phyloP scores from a whole-genome alignment of 2,329 filamentous ascomycete species.

The Beauveria varroae region DNA sequence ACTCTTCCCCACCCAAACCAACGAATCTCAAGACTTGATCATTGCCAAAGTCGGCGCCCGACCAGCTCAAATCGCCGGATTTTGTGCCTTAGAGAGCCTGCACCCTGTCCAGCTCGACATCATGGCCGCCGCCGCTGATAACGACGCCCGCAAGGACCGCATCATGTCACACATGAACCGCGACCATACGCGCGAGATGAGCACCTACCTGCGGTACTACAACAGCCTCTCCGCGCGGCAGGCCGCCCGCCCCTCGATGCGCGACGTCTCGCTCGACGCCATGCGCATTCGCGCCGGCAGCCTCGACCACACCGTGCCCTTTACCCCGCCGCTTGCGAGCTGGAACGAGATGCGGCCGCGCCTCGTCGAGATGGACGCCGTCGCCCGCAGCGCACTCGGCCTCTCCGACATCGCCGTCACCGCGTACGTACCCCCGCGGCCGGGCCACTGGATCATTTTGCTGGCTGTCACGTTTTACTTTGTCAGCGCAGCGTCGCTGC shows the following conservation, averaged over 20 bases:
- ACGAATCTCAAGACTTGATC: too few species aligned
- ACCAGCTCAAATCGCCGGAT: background rate
- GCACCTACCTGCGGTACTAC: slow-evolving; percentile 71
- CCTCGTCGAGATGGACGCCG: slow-evolving; percentile 62
- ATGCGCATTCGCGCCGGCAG: slow-evolving; percentile 18
- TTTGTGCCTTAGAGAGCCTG: too few species aligned
- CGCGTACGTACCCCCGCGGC: slow-evolving; percentile 32
- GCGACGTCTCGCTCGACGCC: slow-evolving; percentile 11
- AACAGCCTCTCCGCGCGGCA: slow-evolving; percentile 46
- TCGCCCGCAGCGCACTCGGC: slow-evolving; percentile 50
- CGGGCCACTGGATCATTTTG: slow-evolving; percentile 46
- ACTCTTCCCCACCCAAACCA: too few species aligned
- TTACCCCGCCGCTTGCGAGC: slow-evolving; percentile 63
- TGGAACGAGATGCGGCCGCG: slow-evolving; percentile 61
- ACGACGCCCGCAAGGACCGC: slow-evolving; percentile 25
- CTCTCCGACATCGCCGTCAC: slow-evolving; percentile 41
- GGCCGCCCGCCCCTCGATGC: slow-evolving; percentile 43
- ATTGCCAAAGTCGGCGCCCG: too few species aligned
- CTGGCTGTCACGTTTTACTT: slow-evolving; percentile 47
- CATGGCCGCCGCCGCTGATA: slow-evolving; percentile 12
- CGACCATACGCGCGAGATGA: slow-evolving; percentile 68
- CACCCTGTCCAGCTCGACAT: background rate
- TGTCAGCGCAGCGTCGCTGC: slow-evolving; percentile 37
- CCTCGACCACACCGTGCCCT: slow-evolving; percentile 44
- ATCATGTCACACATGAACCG: slow-evolving; percentile 77